Base-by-base conservation (phyloP, 2,329 filamentous ascomycete genomes). In the Epichloe uncinata region DNA sequence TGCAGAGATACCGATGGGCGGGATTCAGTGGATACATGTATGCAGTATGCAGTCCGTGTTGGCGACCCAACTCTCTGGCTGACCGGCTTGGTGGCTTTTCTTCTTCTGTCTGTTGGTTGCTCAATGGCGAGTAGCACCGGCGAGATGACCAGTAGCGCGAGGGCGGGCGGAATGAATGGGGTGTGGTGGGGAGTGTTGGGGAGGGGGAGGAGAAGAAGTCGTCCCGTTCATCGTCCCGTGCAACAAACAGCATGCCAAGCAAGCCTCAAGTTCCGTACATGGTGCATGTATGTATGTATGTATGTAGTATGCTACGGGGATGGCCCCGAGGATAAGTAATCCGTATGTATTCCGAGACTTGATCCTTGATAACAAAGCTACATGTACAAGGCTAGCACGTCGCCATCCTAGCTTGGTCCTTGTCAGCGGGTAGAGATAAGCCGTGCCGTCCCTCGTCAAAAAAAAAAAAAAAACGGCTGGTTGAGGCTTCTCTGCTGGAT, bases 1-100 rank as follows among this genome's bases (percentile, higher is more conserved):
- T 42, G 45, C 43, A 44, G 38, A 45, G 45, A 44, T 42, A 40
- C 34, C 49, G 38, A 47, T n/a, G 34, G 41, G 45, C 45, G 45
- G 49, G 49, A 38, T 51, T 33, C 20, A 30, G 45, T 51, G 49
- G 45, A 33, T 47, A 26, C 22, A 26, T 26, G 22, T 26, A 26
- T 26, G 20, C 3, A 20, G 3, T 20, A 26, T 26, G 20, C 3
- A 20, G 3, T 20, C 20, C 20, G 20, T 8, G n/a, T 26, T 37
- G 33, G 50, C 30, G 46, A 45, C 42, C 50, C 42, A 48, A 30
- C 35, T 16, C 15, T 42, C 45, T 45, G 45, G 50, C 45, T 47
- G 44, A 50, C 38, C 33, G 38, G 49, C 41, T 37, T 42, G 20
- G 43, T 37, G 44, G 49, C 44, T 47, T 50, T 41, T 42, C 16